Conservation (phyloP, 192 early-diverging fungal species). For the Pilaira anomala region DNA sequence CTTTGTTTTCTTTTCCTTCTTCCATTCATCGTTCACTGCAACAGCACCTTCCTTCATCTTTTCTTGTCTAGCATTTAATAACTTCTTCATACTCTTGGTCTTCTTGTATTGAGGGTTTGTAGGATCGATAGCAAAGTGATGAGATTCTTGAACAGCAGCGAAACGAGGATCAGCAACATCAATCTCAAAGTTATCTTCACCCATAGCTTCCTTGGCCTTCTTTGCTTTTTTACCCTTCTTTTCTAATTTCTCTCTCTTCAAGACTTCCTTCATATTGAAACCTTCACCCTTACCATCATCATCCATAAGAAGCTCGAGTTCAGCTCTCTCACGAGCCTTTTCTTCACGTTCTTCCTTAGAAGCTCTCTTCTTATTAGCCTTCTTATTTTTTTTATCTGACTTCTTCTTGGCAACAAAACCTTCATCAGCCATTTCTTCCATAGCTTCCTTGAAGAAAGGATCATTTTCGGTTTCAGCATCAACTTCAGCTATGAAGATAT, state of each 20-base stretch:
- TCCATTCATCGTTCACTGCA: constrained; percentile 28
- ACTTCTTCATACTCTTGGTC: constrained; percentile 72
- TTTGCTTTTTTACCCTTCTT: constrained; percentile 55
- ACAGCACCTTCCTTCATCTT: constrained; percentile 35
- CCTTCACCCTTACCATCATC: constrained; percentile 64
- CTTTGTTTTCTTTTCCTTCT: constrained; percentile 18
- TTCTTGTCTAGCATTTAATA: constrained; percentile 57
- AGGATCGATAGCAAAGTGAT: constrained; percentile 93
- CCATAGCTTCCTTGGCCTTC: constrained; percentile 47
- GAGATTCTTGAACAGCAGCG: constrained; percentile 68
- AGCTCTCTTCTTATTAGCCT: constrained; percentile 48
- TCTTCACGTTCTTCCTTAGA: constrained; percentile 54
- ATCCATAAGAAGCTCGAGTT: constrained; percentile 84
- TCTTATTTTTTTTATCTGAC: constrained; percentile 39
- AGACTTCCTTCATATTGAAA: constrained; percentile 85
- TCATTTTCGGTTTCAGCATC: constrained; percentile 32
- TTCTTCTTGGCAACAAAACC: constrained; percentile 18
- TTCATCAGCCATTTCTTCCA: constrained; percentile 41
- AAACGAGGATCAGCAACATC: constrained; percentile 86
- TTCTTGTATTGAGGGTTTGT: constrained; percentile 92
- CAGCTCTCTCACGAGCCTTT: constrained; percentile 61
- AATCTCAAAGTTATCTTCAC: constrained; percentile 84
- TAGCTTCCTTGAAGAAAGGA: constrained; percentile 49
- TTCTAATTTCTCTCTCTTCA: constrained; percentile 76
- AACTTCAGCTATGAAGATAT: background rate